Percentiles rank a stretch among this genome's conserved stretches.
Evolutionary conservation across 2,329 filamentous ascomycete genomes (phyloP).

Genomic region (Sordariomycetes sp.): DNA sequence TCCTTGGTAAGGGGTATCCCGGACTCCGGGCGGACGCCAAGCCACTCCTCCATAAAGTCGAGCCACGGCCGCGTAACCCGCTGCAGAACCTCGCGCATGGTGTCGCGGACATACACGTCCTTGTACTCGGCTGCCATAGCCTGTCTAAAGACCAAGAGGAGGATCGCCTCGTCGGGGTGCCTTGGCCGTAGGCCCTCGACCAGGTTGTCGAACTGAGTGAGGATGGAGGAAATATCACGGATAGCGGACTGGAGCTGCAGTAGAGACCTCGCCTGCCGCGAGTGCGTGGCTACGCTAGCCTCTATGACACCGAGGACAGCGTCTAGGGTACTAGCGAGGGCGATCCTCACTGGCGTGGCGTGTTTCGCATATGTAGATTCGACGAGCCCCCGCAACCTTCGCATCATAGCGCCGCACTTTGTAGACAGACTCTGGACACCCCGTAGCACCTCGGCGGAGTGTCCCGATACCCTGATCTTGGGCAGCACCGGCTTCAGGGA

Average conservation of each 20-base stretch:
- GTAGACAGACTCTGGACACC: slow-evolving; percentile 32
- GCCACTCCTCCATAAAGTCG: slow-evolving; percentile 58
- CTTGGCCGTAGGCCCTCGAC: slow-evolving; percentile 29
- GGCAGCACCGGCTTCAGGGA: slow-evolving; percentile 36
- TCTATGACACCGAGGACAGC: slow-evolving; percentile 34
- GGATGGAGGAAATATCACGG: slow-evolving; percentile 29
- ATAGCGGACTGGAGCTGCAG: slow-evolving; percentile 38
- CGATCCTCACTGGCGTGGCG: slow-evolving; percentile 32
- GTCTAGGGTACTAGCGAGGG: slow-evolving; percentile 35
- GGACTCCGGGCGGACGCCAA: slow-evolving; percentile 50
- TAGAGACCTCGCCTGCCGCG: slow-evolving; percentile 28
- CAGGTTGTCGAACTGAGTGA: slow-evolving; percentile 37
- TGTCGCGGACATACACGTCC: slow-evolving; percentile 43
- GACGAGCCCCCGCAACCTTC: slow-evolving; percentile 31
- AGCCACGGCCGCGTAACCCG: slow-evolving; percentile 54
- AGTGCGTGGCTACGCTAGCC: slow-evolving; percentile 29
- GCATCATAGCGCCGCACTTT: slow-evolving; percentile 31
- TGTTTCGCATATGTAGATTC: slow-evolving; percentile 29
- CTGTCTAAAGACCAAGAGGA: slow-evolving; percentile 48
- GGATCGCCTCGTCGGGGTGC: slow-evolving; percentile 43
- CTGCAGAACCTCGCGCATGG: slow-evolving; percentile 54
- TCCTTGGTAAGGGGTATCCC: slow-evolving; percentile 38
- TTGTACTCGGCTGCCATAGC: slow-evolving; percentile 51
- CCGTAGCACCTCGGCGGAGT: slow-evolving; percentile 33
- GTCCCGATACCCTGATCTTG: slow-evolving; percentile 39